Evolutionary conservation across 192 early-diverging fungal species (phyloP).

Genomic region (Phlyctochytrium planicorne): DNA sequence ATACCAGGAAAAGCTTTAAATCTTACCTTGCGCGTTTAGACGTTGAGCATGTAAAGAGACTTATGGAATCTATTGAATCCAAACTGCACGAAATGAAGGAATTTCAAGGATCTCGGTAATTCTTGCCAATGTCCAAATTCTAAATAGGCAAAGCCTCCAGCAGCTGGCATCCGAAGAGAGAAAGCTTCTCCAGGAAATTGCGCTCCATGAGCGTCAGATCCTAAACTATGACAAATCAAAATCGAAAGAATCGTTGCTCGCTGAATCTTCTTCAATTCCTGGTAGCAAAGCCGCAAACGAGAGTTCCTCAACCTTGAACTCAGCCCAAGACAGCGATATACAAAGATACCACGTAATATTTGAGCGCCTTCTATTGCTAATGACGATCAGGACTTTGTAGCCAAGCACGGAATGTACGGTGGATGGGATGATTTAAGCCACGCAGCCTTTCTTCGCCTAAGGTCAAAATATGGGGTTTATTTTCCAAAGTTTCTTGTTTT

Average conservation of each 20-base stretch:
- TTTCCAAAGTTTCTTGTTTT: neutral
- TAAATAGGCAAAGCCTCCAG: slow-evolving; percentile 10
- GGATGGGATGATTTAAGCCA: slow-evolving; percentile 44
- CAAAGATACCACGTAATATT: too few relatives aligned
- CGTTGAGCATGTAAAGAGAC: neutral
- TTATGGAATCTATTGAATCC: neutral
- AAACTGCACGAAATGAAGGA: neutral
- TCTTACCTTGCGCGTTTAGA: neutral
- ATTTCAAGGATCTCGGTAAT: neutral
- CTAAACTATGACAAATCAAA: too few relatives aligned
- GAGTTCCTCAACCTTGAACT: too few relatives aligned
- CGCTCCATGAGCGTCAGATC: neutral
- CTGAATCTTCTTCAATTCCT: too few relatives aligned
- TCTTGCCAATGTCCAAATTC: neutral
- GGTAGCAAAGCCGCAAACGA: too few relatives aligned
- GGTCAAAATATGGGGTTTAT: slow-evolving; percentile 29
- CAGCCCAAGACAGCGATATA: too few relatives aligned
- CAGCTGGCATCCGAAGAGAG: slow-evolving; percentile 15
- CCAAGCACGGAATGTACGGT: slow-evolving; percentile 32
- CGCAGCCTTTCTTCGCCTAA: slow-evolving; percentile 30
- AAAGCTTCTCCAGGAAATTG: neutral
- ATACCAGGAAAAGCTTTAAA: neutral
- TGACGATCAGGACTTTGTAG: slow-evolving; percentile 28
- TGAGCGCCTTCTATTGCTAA: too few relatives aligned
- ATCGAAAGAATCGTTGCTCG: too few relatives aligned